phyloP scores from a whole-genome alignment of 1,284 basidiomycete species.

The Cutaneotrichosporon spelunceum region DNA sequence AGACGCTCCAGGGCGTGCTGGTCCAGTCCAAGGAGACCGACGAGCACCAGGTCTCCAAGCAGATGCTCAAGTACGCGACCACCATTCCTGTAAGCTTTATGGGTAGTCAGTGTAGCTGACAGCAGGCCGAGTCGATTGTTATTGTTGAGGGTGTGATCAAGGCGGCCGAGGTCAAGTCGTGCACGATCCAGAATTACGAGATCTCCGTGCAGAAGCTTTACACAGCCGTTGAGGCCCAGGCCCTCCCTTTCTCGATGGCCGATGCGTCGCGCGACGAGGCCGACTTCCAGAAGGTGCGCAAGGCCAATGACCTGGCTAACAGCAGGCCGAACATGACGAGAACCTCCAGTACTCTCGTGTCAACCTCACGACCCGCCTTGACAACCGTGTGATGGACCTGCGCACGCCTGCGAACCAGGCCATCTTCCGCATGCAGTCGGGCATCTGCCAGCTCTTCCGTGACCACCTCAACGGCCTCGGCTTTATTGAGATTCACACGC shows the following conservation, averaged over 20 bases:
- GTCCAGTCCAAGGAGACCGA: slow-evolving; percentile 57
- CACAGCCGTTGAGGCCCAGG: slow-evolving; percentile 71
- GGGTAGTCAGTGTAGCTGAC: slow-evolving; percentile 17
- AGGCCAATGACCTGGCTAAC: not conserved
- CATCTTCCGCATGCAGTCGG: slow-evolving; percentile 88
- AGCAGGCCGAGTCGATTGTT: slow-evolving; percentile 80
- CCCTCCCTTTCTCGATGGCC: slow-evolving; percentile 85
- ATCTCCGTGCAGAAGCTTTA: slow-evolving; percentile 79
- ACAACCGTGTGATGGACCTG: slow-evolving; percentile 92
- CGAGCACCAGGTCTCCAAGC: slow-evolving; percentile 83
- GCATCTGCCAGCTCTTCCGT: slow-evolving; percentile 83
- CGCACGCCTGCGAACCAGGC: slow-evolving; percentile 96
- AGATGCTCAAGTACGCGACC: slow-evolving; percentile 94
- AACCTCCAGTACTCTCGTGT: slow-evolving; percentile 58
- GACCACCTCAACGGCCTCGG: slow-evolving; percentile 71
- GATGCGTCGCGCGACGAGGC: slow-evolving; percentile 84
- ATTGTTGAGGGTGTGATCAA: slow-evolving; percentile 78
- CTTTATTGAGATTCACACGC: slow-evolving; percentile 87
- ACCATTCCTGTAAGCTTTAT: slow-evolving; percentile 56
- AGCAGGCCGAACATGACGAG: slow-evolving; percentile 56
- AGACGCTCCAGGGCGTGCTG: slow-evolving; percentile 86
- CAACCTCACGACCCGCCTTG: slow-evolving; percentile 85
- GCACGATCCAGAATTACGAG: slow-evolving; percentile 83
- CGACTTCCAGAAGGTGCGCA: slow-evolving; percentile 56
- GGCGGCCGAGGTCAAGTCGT: slow-evolving; percentile 86